Percentiles rank a stretch among this genome's conserved stretches.
phyloP scores from a whole-genome alignment of 139 green algal species.

The Marvania coccoides region DNA sequence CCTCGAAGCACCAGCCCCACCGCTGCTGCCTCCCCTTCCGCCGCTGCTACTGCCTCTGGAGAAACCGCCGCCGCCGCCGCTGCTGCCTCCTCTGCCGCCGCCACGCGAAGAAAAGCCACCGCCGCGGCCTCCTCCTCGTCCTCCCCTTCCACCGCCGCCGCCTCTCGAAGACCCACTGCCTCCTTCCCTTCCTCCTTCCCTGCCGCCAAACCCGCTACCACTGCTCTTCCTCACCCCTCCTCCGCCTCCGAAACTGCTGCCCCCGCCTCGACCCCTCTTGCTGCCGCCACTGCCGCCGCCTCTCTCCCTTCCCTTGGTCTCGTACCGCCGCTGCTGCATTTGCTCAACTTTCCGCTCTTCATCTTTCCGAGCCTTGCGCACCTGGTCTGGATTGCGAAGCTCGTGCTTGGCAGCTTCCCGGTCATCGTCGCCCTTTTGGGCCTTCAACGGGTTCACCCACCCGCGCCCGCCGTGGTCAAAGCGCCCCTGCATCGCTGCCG shows the following conservation, averaged over 20 bases:
- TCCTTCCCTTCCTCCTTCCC: too few species aligned
- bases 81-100: neutral
- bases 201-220: neutral
- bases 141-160: neutral
- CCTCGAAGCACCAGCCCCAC: too few species aligned
- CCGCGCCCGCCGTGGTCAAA: constrained; percentile 45
- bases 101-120: neutral
- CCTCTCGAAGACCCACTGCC: neutral
- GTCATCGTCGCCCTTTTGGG: neutral
- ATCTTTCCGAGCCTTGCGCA: constrained; percentile 18
- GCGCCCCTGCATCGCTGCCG: constrained; percentile 8
- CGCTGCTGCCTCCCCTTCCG: neutral
- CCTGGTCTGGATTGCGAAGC: constrained; percentile 17
- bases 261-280: neutral
- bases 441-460: constrained; percentile 44
- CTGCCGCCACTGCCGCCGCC: neutral
- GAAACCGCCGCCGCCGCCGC: neutral
- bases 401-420: constrained; percentile 2
- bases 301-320: neutral
- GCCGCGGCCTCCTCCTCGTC: neutral
- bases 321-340: neutral
- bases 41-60: neutral
- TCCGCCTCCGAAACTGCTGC: neutral
- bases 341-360: constrained; percentile 4
- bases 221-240: constrained; percentile 4